Percentiles rank a stretch among this genome's conserved stretches.
These are phyloP conservation scores for Ophiostoma quercus DNA, from an alignment of 2,329 filamentous ascomycete genomes.

Conservation along the genomic window DNA sequence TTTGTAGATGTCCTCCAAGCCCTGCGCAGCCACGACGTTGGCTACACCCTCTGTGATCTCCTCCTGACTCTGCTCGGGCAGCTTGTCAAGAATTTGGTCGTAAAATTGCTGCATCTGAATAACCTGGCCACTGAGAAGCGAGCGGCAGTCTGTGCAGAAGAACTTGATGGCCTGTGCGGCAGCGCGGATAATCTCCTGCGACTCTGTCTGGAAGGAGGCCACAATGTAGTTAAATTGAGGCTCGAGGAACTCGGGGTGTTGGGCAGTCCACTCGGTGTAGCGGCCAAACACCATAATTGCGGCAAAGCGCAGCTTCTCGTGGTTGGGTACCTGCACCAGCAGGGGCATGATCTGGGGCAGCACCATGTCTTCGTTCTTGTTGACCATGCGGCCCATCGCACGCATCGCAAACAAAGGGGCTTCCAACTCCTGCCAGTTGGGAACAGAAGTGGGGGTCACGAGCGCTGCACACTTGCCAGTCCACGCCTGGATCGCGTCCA, in stretches of 20 bases:
- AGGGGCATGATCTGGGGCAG: constrained; percentile 88
- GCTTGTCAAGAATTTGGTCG: constrained; percentile 76
- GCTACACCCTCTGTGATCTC: constrained; percentile 96
- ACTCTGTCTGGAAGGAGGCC: constrained; percentile 80
- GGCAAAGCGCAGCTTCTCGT: constrained; percentile 97
- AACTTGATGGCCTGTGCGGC: constrained; percentile 94
- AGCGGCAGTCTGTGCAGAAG: constrained; percentile 91
- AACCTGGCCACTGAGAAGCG: constrained; percentile 77
- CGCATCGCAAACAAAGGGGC: constrained; percentile 92
- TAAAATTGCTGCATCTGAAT: constrained; percentile 88
- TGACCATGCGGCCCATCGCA: constrained; percentile 94
- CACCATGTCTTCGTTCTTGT: constrained; percentile 78
- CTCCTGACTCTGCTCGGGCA: constrained; percentile 83
- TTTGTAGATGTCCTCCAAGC: constrained; percentile 70
- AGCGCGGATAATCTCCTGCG: constrained; percentile 84
- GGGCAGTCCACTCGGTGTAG: constrained; percentile 96
- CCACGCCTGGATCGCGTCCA: constrained; percentile 81
- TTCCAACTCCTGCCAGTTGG: constrained; percentile 94
- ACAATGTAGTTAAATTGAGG: constrained; percentile 95
- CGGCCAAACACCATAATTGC: constrained; percentile 95
- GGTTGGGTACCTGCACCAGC: constrained; percentile 86
- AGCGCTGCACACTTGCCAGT: constrained; percentile 74
- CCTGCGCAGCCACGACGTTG: constrained; percentile 82
- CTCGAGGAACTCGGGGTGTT: constrained; percentile 87
- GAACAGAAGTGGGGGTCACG: constrained; percentile 68